Percentiles rank a stretch among this genome's conserved stretches.
Conservation (phyloP, 2,329 filamentous ascomycete species). For the Claviceps maximensis region DNA sequence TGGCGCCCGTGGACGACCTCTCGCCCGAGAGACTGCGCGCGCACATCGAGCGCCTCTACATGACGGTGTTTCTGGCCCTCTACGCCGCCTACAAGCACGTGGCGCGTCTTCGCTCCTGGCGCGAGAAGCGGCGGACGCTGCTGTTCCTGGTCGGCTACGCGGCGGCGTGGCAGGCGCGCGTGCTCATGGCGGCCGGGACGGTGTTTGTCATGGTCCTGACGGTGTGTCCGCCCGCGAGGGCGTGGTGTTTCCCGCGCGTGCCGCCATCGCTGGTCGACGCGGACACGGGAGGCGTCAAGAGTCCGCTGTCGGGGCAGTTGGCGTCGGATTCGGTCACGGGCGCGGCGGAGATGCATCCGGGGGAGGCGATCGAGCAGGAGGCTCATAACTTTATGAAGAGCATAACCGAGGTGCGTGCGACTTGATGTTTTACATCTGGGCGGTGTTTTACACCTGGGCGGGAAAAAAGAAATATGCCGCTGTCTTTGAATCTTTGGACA, state of each 20-base stretch:
- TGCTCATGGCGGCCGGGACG: conserved; percentile 12
- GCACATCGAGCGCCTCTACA: conserved; percentile 34
- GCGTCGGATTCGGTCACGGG: conserved; percentile 71
- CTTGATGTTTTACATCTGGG: too few relatives aligned
- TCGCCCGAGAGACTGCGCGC: not conserved
- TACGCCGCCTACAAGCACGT: conserved; percentile 60
- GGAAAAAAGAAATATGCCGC: too few relatives aligned
- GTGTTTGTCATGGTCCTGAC: conserved; percentile 51
- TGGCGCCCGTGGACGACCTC: not conserved
- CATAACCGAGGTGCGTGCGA: conserved; percentile 42
- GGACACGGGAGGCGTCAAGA: conserved; percentile 61
- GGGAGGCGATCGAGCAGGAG: conserved; percentile 72
- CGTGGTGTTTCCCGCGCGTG: conserved; percentile 60
- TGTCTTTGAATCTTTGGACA: too few relatives aligned
- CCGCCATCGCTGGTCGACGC: conserved; percentile 60
- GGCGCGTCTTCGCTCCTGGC: conserved; percentile 65
- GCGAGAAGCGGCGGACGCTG: conserved; percentile 54
- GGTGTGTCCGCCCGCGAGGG: conserved; percentile 47
- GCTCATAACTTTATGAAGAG: conserved; percentile 68
- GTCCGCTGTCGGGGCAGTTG: conserved; percentile 60
- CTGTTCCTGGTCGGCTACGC: conserved; percentile 41
- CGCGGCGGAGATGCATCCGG: conserved; percentile 69
- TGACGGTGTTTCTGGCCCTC: conserved; percentile 58
- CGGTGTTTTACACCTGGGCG: too few relatives aligned
- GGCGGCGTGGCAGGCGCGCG: conserved; percentile 56